Conservation (phyloP, 805 yeast genomes). For the Hanseniaspora mollemarum region DNA sequence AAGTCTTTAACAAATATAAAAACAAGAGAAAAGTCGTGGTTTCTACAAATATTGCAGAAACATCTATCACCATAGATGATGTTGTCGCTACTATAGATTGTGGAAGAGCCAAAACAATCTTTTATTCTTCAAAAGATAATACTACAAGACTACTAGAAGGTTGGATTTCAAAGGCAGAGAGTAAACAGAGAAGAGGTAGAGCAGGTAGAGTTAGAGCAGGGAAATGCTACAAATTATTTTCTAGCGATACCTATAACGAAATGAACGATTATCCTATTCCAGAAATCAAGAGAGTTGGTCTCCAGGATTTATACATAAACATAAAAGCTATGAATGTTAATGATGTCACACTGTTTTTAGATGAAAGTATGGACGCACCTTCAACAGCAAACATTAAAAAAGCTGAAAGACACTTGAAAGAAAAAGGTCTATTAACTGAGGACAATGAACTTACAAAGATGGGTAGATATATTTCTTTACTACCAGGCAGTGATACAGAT, state of each 20-base stretch:
- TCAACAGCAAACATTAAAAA: conserved; percentile 31
- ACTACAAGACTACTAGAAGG: conserved; percentile 62
- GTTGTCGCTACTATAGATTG: conserved; percentile 83
- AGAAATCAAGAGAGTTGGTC: conserved; percentile 71
- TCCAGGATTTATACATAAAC: conserved; percentile 70
- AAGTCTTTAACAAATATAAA: conserved; percentile 52
- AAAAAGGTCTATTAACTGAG: conserved; percentile 59
- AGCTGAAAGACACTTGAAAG: conserved; percentile 40
- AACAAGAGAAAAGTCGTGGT: conserved; percentile 68
- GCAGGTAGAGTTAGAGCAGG: conserved; percentile 93
- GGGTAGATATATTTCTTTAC: conserved; percentile 65
- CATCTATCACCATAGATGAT: conserved; percentile 92
- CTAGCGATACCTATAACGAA: conserved; percentile 43
- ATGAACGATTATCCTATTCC: conserved; percentile 75
- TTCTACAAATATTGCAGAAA: conserved; percentile 90
- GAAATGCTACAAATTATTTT: conserved; percentile 66
- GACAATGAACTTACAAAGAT: conserved; percentile 50
- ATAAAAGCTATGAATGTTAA: conserved; percentile 82
- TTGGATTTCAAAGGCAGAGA: conserved; percentile 87
- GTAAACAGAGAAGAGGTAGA: conserved; percentile 86
- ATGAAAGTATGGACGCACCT: conserved; percentile 77
- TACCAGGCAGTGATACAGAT: conserved; percentile 76
- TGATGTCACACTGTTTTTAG: conserved; percentile 57
- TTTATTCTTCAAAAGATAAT: conserved; percentile 55
- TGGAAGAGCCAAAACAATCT: conserved; percentile 71